Evolutionary conservation across 768 basidiomycete genomes (phyloP).

Genomic region (Tricholoma hemisulphureum): DNA sequence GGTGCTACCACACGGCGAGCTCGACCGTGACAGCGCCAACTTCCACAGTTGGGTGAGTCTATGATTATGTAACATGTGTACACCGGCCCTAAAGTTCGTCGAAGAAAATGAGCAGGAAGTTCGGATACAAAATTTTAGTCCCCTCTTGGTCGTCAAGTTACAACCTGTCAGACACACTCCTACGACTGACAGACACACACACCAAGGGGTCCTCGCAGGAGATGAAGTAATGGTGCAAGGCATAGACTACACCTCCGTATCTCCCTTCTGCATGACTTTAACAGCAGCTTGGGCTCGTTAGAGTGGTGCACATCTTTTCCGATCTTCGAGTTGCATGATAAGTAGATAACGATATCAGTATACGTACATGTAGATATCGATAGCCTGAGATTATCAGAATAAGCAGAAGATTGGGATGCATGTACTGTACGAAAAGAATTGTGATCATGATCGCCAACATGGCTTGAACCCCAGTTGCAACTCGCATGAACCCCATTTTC

Average conservation of each 20-base stretch:
- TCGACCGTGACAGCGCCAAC: too few species aligned
- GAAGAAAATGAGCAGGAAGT: neutral
- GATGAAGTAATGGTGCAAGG: conserved; percentile 87
- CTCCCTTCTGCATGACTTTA: conserved; percentile 56
- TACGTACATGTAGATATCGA: too few species aligned
- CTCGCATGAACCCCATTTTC: conserved; percentile 17
- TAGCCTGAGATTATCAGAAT: neutral
- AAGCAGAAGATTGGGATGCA: neutral
- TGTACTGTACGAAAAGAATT: neutral
- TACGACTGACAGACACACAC: conserved; percentile 41
- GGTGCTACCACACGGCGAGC: too few species aligned
- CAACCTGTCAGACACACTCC: conserved; percentile 33
- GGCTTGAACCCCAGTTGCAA: conserved; percentile 1
- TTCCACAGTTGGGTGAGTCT: too few species aligned
- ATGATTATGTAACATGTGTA: conserved; percentile 2
- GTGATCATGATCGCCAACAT: neutral
- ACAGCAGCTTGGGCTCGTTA: conserved; percentile 77
- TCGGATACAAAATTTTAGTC: conserved; percentile 22
- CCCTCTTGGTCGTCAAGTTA: conserved; percentile 49
- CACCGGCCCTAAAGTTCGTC: conserved; percentile 1
- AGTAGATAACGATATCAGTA: neutral
- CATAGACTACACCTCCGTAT: conserved; percentile 89
- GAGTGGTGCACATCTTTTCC: conserved; percentile 70
- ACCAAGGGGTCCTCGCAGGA: conserved; percentile 76
- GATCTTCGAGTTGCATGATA: neutral